Base-by-base conservation (phyloP, 306 rosid genomes). In the Casuarina glauca region DNA sequence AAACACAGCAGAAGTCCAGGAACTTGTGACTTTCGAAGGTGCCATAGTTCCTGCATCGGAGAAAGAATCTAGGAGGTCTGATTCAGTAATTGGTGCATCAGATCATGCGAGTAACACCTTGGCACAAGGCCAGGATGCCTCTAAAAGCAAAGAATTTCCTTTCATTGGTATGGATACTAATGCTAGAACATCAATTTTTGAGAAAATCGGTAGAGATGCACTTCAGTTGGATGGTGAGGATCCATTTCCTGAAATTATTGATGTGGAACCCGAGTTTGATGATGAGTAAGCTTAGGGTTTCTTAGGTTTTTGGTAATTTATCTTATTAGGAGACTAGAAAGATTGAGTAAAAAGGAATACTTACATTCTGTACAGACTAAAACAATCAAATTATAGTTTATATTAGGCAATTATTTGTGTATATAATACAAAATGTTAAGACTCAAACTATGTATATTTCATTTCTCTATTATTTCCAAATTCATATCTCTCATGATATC, bases 221-320 rank as follows among this genome's bases (percentile, higher is more conserved):
- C 36, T 15, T 55, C 76, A 80, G 43, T 54, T 63, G 15, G 82
- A 78, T 39, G 4, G 48, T 55, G 83, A 58, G 50, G 94, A 91
- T 17, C 79, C 61, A 32, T 83, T 90, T 71, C 98, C 97, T 58
- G 97, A 92, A 39, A 89, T 92, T 73, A 84, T 89, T 83, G 90
- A 87, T 62, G 89, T 70, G 45, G 90, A 85, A 80, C 89, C 96
- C 15, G 96, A 92, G 82, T 88, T 92, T 74, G 93, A 87, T 49
- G 84, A 19, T 48, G 96, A 87, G 17, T 82, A 78, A 77, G 60
- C 4, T 35, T 43, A 7, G 42, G 57, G 8, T 75, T 43, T 69
- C 46, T 26, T 26, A 26, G 32, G 1, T 26, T 26, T 26, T 26
- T 26, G 32, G 20, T 50, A 16, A 42, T 57, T 42, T 41, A 15